Evolutionary conservation across 2,329 filamentous ascomycete genomes (phyloP).

Genomic region (Pyricularia grisea): DNA sequence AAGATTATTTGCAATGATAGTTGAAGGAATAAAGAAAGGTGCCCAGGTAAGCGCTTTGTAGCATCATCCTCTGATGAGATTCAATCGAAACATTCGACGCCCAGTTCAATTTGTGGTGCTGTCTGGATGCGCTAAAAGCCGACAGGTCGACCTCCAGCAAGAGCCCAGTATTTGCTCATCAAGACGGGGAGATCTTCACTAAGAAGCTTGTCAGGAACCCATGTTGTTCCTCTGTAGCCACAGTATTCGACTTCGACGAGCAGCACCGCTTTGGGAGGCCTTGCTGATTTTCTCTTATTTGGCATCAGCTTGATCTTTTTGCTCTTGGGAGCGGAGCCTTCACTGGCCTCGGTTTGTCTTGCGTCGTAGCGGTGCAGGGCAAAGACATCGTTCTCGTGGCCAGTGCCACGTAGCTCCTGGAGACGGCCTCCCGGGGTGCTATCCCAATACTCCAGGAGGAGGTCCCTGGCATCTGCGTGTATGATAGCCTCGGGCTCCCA

Average conservation of each 20-base stretch:
- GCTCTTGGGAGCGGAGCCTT: background rate
- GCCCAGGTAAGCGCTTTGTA: background rate
- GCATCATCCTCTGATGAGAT: background rate
- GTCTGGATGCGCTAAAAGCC: background rate
- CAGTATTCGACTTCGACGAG: slow-evolving; percentile 3
- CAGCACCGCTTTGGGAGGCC: background rate
- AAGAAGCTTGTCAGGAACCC: background rate
- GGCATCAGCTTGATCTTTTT: background rate
- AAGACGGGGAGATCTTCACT: background rate
- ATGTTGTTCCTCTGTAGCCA: background rate
- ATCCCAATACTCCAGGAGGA: background rate
- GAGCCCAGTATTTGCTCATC: slow-evolving; percentile 1
- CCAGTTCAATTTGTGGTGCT: background rate
- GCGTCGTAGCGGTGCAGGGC: background rate
- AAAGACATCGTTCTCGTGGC: background rate
- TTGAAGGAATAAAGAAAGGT: background rate
- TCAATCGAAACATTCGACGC: background rate
- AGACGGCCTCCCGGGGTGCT: background rate
- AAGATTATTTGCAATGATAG: background rate
- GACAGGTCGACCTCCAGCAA: background rate
- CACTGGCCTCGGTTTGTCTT: background rate
- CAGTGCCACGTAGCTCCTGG: background rate
- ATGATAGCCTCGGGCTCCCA: background rate
- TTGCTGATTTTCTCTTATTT: background rate
- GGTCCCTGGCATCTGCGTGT: background rate